These are phyloP conservation scores for Aspergillus calidoustus DNA, from an alignment of 2,329 filamentous ascomycete species.

Conservation along the genomic window DNA sequence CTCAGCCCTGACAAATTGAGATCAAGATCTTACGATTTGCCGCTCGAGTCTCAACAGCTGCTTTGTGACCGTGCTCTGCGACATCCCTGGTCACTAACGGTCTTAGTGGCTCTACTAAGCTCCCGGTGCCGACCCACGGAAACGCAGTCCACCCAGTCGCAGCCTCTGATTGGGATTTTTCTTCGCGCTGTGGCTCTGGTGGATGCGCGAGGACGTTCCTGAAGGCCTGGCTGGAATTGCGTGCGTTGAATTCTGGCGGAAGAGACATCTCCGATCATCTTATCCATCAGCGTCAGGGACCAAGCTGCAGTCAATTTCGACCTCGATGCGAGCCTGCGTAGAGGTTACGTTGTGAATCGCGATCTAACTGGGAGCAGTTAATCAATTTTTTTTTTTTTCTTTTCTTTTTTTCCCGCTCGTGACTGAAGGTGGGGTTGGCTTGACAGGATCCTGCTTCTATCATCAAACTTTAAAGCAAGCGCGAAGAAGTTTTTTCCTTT, in stretches of 20 bases:
- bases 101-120: constrained; percentile 18
- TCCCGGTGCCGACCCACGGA: constrained; percentile 23
- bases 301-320: constrained; percentile 1
- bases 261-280: constrained; percentile 26
- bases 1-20: background rate
- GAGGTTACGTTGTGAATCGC: background rate
- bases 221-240: constrained; percentile 8
- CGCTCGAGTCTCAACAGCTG: background rate
- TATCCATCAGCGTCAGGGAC: constrained; percentile 10
- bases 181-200: constrained; percentile 14
- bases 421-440: constrained; percentile 20
- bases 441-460: constrained; percentile 20
- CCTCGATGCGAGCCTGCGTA: background rate
- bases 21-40: background rate
- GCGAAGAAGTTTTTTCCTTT: constrained; percentile 8
- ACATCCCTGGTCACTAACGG: background rate
- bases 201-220: constrained; percentile 16
- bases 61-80: background rate
- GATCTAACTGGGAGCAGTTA: constrained; percentile 6
- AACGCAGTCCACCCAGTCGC: constrained; percentile 16
- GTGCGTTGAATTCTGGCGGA: constrained; percentile 23
- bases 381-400: constrained; percentile 10
- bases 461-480: constrained; percentile 16
- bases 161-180: constrained; percentile 20
- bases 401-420: constrained; percentile 16